Conservation (phyloP, 208 protist species). For the Jaenimonas drosophilae region DNA sequence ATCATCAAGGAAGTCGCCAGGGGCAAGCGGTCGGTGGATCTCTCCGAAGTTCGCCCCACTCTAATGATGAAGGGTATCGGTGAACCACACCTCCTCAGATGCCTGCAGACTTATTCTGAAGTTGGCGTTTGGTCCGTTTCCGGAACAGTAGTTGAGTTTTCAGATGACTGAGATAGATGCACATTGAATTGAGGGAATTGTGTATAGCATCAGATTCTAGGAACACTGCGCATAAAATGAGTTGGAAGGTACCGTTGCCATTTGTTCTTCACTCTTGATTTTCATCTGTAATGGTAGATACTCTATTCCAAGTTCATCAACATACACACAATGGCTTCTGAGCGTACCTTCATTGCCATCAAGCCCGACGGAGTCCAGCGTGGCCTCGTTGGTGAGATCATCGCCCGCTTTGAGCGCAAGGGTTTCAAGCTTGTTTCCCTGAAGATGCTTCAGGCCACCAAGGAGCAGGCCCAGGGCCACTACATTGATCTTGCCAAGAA, state of each 20-base stretch:
- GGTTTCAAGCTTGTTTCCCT: slow-evolving; percentile 95
- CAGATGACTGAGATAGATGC: too few relatives aligned
- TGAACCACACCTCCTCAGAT: slow-evolving; percentile 70
- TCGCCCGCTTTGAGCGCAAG: slow-evolving; percentile 92
- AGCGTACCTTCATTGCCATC: slow-evolving; percentile 94
- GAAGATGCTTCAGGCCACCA: slow-evolving; percentile 84
- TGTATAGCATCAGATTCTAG: too few relatives aligned
- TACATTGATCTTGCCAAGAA: slow-evolving; percentile 86
- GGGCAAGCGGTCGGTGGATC: slow-evolving; percentile 30
- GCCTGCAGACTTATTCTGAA: slow-evolving; percentile 65
- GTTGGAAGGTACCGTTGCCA: too few relatives aligned
- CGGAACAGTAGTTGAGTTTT: slow-evolving; percentile 65
- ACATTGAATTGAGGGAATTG: too few relatives aligned
- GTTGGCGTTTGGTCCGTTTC: slow-evolving; percentile 72
- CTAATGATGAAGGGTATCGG: slow-evolving; percentile 76
- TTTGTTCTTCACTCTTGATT: too few relatives aligned
- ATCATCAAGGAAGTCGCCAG: slow-evolving; percentile 72
- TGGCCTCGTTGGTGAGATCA: slow-evolving; percentile 91
- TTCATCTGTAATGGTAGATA: too few relatives aligned
- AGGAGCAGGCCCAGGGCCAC: slow-evolving; percentile 80
- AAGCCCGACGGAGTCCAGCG: slow-evolving; percentile 95
- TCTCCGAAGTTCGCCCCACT: slow-evolving; percentile 57
- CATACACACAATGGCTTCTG: slow-evolving; percentile 33
- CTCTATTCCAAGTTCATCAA: too few relatives aligned
- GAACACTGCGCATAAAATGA: too few relatives aligned